Evolutionary conservation across 345 rosid species (phyloP).

Genomic region (Pseudoturritis turrita): DNA sequence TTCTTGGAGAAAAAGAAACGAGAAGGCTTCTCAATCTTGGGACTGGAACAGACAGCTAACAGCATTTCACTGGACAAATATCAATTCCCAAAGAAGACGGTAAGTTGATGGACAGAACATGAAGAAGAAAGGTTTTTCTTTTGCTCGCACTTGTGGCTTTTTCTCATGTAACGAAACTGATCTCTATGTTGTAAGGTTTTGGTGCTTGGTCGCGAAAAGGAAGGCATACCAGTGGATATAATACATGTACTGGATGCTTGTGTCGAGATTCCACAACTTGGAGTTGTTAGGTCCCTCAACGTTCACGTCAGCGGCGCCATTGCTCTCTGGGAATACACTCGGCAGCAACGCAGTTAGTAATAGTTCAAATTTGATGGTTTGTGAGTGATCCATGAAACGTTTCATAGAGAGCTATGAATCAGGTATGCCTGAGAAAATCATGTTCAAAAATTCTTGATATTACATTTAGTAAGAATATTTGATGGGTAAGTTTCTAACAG

Average conservation of each 20-base stretch:
- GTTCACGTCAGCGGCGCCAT: slow-evolving; percentile 97
- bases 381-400: background rate
- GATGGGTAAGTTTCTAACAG: no score
- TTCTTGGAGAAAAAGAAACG: slow-evolving; percentile 82
- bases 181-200: slow-evolving; percentile 47
- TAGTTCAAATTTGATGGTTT: slow-evolving; percentile 15
- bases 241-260: slow-evolving; percentile 87
- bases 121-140: background rate
- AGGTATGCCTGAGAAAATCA: background rate
- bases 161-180: background rate
- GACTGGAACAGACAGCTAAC: slow-evolving; percentile 93
- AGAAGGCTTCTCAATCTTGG: slow-evolving; percentile 86
- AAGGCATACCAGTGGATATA: slow-evolving; percentile 89
- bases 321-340: slow-evolving; percentile 95
- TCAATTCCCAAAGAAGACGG: slow-evolving; percentile 68
- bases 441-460: background rate
- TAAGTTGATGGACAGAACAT: slow-evolving; percentile 30
- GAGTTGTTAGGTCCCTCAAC: slow-evolving; percentile 90
- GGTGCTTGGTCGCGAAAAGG: slow-evolving; percentile 93
- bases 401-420: background rate
- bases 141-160: background rate
- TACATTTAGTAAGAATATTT: background rate
- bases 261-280: slow-evolving; percentile 91
- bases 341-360: slow-evolving; percentile 64
- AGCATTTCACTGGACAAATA: slow-evolving; percentile 71